Base-by-base conservation (phyloP, 352 stramenopile species). In the Phytophthora multivora region DNA sequence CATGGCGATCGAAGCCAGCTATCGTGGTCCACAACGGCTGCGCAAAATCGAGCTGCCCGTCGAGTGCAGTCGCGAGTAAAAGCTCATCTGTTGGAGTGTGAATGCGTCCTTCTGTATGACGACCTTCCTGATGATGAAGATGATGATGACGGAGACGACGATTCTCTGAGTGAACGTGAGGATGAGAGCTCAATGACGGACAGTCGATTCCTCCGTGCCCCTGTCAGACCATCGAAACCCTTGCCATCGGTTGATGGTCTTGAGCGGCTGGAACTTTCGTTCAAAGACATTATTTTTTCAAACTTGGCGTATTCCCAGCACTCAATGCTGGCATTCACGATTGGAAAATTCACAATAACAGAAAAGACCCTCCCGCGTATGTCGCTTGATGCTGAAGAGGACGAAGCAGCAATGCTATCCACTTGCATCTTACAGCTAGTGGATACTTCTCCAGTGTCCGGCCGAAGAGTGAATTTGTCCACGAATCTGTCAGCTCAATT, bases 91-190 rank as follows among this genome's bases (percentile, higher is more conserved):
- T 71, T 94, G 10, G 77, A 94, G 43, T 90, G 85, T 28, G 66
- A 90, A 3, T 68, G 88, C 28, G 62, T 90, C 19, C 53, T 96
- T 43, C 55, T 96, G 23, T 96, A 96, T 48, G 85, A 96, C 52
- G 86, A 96, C 50, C 59, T 94, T 16, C 73, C 70, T 1, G 79
- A 91, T 42, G 74, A 89, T 10, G 71, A 76, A 5, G 70, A 57
- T n/a, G 50, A 79, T 11, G 64, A 66, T 1, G 42, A 68, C 1
- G 56, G 10, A 28, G 49, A 54, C 10, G 66, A 74, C 13, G 65
- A 69, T 15, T 43, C 49, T 10, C 19, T 43, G 16, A 63, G 51
- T 51, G 55, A 59, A 21, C 49, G 50, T 19, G 59, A 73, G 10
- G 41, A 53, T 38, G 59, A 58, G 45, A n/a, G 36, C 2, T 48